phyloP scores from a whole-genome alignment of 148 eudicot genomes.

The Rhododendron ferrugineum region DNA sequence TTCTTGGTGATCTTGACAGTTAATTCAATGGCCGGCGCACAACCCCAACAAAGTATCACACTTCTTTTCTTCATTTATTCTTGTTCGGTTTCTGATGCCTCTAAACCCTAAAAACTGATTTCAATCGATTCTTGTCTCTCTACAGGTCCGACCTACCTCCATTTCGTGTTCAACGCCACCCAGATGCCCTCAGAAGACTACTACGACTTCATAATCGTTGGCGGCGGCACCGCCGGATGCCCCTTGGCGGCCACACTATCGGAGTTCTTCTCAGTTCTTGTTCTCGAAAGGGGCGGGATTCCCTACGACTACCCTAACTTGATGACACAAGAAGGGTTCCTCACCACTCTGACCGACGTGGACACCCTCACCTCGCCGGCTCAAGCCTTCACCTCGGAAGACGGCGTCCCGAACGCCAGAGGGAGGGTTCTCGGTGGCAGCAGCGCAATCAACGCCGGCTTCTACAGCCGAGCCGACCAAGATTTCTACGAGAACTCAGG shows the following conservation, averaged over 20 bases:
- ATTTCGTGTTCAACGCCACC: conserved; percentile 63
- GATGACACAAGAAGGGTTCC: conserved; percentile 78
- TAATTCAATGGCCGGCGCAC: not conserved
- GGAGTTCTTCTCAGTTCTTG: conserved; percentile 43
- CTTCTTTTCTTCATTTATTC: not conserved
- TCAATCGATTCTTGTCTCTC: not conserved
- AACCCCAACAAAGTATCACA: conserved; percentile 1
- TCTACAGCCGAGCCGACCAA: conserved; percentile 72
- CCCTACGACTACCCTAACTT: conserved; percentile 56
- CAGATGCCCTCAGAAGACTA: conserved; percentile 58
- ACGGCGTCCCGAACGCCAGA: conserved; percentile 89
- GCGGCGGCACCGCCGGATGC: conserved; percentile 92
- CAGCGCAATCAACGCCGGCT: conserved; percentile 88
- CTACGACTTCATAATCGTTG: conserved; percentile 77
- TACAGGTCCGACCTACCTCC: conserved; percentile 68
- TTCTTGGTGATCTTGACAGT: conserved; percentile 5
- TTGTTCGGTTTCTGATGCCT: not conserved
- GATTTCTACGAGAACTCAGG: conserved; percentile 34
- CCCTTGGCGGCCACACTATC: conserved; percentile 85
- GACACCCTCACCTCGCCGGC: conserved; percentile 63
- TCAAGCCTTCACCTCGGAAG: conserved; percentile 79
- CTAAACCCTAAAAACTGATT: not conserved
- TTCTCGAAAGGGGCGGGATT: conserved; percentile 79
- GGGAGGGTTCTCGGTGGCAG: conserved; percentile 96
- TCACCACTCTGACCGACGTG: conserved; percentile 44